Base-by-base conservation (phyloP, 768 basidiomycete genomes). In the Lepiota venenata region DNA sequence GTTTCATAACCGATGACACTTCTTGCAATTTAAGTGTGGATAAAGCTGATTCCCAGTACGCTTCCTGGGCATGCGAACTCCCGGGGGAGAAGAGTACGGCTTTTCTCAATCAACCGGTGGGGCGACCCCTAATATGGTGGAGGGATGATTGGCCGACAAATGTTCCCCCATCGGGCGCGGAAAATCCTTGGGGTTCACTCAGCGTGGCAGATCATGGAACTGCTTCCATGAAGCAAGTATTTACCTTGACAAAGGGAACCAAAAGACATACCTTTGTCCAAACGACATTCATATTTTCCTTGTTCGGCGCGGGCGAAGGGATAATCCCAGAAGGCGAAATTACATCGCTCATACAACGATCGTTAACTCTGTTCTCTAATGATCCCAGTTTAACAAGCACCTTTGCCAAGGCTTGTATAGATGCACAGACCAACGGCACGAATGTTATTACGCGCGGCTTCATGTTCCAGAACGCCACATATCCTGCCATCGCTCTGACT, bases 171-270 rank as follows among this genome's bases (percentile, higher is more conserved):
- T 42, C 44, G 21, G 42, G 60, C 21, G 57, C 43, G 39, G 62
- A 63, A 25, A 61, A 61, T 39, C 60, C 58, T 12, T 63, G 59
- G 62, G 20, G 36, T 3, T 47, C 51, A 4, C 43, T 60, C 12
- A 35, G 35, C 5, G 55, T 3, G 27, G 27, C 40, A 1, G 56
- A 57, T 18, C 60, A 52, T 6, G 59, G 57, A n/a, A 60, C 61
- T 3, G 61, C 52, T 27, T 43, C 58, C 25, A 61, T 63, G 62
- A 61, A 63, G 46, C 62, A 63, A 48, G 55, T 63, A 20, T 61
- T 63, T 32, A 60, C 62, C 3, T 37, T 63, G 39, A 63, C 62
- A 14, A 63, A 60, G 22, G 61, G 57, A 3, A 29, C 11, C 2
- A 22, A 49, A 14, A 20, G 62, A 9, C 61, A 63, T 42, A 63